Base-by-base conservation (phyloP, 805 yeast genomes). In the Metschnikowia borealis region DNA sequence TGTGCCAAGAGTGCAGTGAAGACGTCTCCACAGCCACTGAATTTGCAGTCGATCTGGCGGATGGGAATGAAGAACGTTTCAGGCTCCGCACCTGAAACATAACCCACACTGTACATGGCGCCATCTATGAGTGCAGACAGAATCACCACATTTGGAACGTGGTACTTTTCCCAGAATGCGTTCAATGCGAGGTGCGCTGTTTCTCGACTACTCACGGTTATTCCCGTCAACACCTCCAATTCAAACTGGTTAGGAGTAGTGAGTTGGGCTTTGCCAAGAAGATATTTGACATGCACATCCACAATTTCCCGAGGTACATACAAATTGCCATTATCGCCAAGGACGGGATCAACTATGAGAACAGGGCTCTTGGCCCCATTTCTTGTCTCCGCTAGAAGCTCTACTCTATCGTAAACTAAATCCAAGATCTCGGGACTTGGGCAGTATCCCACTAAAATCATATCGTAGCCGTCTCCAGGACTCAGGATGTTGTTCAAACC, bases 201-300 rank as follows among this genome's bases (percentile, higher is more conserved):
- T 2, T 45, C 59, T 55, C 77, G 62, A 49, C 68, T 67, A 2
- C 60, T 61, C 10, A 85, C 77, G 46, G 68, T 67, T 1, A 68
- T 61, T 1, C 73, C 84, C 11, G 82, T 78, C 39, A 92, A 66
- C 29, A 89, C 64, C 66, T 90, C 97, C 15, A 86, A 76, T 64
- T 91, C 98, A 65, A 86, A 92, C 64, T 88, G 95, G 65, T 91
- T 91, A 2, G 98, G 98, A 0, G 97, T 91, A 14, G 88, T 80
- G 35, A 85, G 58, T 38, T 73, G 71, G 7, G 90, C 86, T 54
- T 60, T 6, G 75, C 81, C 38, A 4, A 67, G 61, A 4, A 95
- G 85, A 5, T 84, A 67, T 11, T 70, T 54, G 56, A 72, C 70
- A 60, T 84, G 85, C 1, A 75, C 64, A 0, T 80, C 80, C 0